Base-by-base conservation (phyloP, 225 moss, liverwort and hornwort species). In the Bryum argenteum region DNA sequence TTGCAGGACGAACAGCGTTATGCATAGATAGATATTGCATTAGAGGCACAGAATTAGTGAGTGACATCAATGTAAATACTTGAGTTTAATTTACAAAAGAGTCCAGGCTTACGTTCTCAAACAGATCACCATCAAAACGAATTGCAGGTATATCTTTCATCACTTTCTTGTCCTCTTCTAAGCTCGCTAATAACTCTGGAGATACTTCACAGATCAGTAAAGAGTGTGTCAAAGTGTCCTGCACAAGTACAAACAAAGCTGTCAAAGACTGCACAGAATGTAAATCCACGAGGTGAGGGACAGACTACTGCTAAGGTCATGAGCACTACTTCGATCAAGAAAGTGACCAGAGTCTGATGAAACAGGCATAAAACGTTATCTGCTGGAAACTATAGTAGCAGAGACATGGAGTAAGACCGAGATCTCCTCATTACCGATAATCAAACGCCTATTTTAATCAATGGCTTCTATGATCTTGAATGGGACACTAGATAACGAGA, bases 191-290 rank as follows among this genome's bases (percentile, higher is more conserved):
- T 63, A 94, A 61, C 63, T 89, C 72, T 44, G 71, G 74, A 67
- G 89, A 84, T 52, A 97, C 86, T 61, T 89, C 71, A 81, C 93
- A 92, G 19, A 97, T 92, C 50, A 92, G 84, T 44, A 82, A 54
- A 6, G 93, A 97, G 78, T 93, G 93, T 37, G 96, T 97, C 72
- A 97, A 79, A 7, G 78, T 91, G 55, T 94, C 91, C 93, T 97
- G 88, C 74, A 71, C 54, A 76, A 69, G 23, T 37, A 72, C 16
- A 33, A 52, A 63, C n/a, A 8, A 18, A 8, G 10, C 42, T 68
- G 57, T 67, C 47, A 60, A 71, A 70, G 21, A 37, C 40, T 65
- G 48, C 11, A 26, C 58, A 41, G 54, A 10, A 69, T 52, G 17
- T 54, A 54, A 17, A 59, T 10, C 6, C 67, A 53, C 9, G 60